Evolutionary conservation across 352 stramenopile species (phyloP), one percentile per base, ranked within the genome.

Genomic region (Phytophthora crassamura): DNA sequence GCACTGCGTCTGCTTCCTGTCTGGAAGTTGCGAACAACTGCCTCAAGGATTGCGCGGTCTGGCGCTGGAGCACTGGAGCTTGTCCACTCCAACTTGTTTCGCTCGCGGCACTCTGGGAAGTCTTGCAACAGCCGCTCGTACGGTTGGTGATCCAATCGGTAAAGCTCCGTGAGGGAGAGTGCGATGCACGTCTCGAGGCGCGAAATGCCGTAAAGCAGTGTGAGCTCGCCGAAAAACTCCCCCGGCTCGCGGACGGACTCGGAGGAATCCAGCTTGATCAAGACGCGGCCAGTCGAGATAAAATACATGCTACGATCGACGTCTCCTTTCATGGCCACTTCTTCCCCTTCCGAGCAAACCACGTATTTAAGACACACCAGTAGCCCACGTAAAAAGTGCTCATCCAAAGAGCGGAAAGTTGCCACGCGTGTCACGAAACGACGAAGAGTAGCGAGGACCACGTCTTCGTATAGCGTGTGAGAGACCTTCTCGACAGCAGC

Each of bases 301-400:
- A 94, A 92, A 59, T 94, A 94, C 86, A 94, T 93, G 53, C 69
- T 86, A 16, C 78, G 77, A 30, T 93, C 84, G 14, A 93, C 84
- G 60, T 94, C 86, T 4, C 86, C 85, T 40, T 67, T 70, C 54
- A 88, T 85, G 30, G 88, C 71, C 25, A 92, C 77, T 49, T 91
- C 80, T 49, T 92, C 84, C 8, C 82, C 76, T 59, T 91, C 84
- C 6, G 77, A 86, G 58, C 80, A 90, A 15, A 90, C 68, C n/a
- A 92, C 78, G 46, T 85, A 90, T 47, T 88, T 69, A 8, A 92
- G 63, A 10, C 72, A 74, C n/a, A 88, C 78, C 1, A 92, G 64
- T 39, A 92, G 50, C 7, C 80, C 78, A n/a, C 82, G 82, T 14
- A 92, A 39, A 48, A 92, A 92, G 33, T 86, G 79, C 7, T 86